Conservation (phyloP, 2,329 filamentous ascomycete genomes). For the Nakataea oryzae region DNA sequence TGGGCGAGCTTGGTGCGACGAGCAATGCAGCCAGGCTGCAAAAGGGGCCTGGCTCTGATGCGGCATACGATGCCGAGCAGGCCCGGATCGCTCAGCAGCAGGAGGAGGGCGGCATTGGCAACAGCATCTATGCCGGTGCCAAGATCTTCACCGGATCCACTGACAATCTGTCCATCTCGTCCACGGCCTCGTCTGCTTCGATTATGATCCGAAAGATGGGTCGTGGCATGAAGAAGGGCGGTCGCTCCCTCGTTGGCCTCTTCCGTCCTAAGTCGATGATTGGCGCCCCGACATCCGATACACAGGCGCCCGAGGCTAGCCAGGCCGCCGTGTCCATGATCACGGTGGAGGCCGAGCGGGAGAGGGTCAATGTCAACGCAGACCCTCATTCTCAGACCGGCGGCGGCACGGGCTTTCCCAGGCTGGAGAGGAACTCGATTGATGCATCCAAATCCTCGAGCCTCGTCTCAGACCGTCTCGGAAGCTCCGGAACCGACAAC, state of each 20-base stretch:
- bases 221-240: slow-evolving; percentile 92
- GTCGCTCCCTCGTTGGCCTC: slow-evolving; percentile 80
- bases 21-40: slow-evolving; percentile 41
- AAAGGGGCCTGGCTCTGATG: slow-evolving; percentile 50
- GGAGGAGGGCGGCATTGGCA: slow-evolving; percentile 84
- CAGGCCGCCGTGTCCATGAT: slow-evolving; percentile 89
- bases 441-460: slow-evolving; percentile 47
- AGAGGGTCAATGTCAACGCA: slow-evolving; percentile 67
- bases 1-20: background rate
- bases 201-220: slow-evolving; percentile 99
- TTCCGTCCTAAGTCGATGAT: slow-evolving; percentile 91
- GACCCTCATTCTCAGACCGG: slow-evolving; percentile 57
- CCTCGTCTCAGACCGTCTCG: slow-evolving; percentile 36
- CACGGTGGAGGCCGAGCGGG: slow-evolving; percentile 86
- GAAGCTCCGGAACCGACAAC: slow-evolving; percentile 48
- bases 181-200: slow-evolving; percentile 79
- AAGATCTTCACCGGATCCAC: slow-evolving; percentile 83
- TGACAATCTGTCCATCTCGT: slow-evolving; percentile 87
- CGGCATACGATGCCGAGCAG: slow-evolving; percentile 77
- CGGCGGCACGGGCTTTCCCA: slow-evolving; percentile 73
- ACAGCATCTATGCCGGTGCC: slow-evolving; percentile 83
- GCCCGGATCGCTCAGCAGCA: slow-evolving; percentile 85
- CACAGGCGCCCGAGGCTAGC: slow-evolving; percentile 50
- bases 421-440: slow-evolving; percentile 71
- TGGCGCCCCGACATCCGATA: slow-evolving; percentile 64